These are phyloP conservation scores for Cardamine occulta DNA, from an alignment of 345 rosid species.

Conservation along the genomic window DNA sequence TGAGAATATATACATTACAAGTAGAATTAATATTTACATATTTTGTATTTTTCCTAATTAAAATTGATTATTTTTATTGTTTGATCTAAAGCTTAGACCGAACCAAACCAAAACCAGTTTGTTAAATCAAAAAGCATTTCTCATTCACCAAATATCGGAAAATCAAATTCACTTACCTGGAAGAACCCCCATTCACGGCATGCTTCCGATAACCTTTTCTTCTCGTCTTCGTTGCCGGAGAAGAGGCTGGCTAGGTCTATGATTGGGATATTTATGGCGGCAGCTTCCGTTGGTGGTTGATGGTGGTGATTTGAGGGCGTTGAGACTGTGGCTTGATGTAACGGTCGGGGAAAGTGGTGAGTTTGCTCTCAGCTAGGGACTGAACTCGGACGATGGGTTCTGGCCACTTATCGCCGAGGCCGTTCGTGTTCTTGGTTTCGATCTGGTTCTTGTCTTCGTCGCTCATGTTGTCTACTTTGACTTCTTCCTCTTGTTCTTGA, in stretches of 20 bases:
- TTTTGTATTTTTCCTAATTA: too few species aligned
- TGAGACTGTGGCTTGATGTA: constrained; percentile 58
- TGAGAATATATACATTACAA: too few species aligned
- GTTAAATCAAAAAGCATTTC: neutral
- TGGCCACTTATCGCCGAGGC: constrained; percentile 69
- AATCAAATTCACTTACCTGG: constrained; percentile 47
- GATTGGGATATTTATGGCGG: constrained; percentile 62
- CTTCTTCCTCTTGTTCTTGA: constrained; percentile 20
- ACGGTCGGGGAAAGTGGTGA: constrained; percentile 55
- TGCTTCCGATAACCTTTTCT: constrained; percentile 51
- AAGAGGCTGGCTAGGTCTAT: constrained; percentile 60
- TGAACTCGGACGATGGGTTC: constrained; percentile 95
- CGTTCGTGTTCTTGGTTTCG: constrained; percentile 14
- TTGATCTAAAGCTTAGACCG: neutral
- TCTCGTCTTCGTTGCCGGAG: constrained; percentile 34
- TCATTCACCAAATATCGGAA: neutral
- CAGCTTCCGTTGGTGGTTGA: constrained; percentile 17
- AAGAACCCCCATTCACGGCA: constrained; percentile 89
- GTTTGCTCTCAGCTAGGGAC: constrained; percentile 68
- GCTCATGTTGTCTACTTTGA: constrained; percentile 17
- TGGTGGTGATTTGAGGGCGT: constrained; percentile 43
- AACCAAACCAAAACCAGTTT: neutral
- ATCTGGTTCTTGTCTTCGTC: constrained; percentile 14
- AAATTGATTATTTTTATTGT: neutral
- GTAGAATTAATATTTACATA: too few species aligned